Conservation (phyloP, 1,139 yeast species). For the Suhomyces terraborum region DNA sequence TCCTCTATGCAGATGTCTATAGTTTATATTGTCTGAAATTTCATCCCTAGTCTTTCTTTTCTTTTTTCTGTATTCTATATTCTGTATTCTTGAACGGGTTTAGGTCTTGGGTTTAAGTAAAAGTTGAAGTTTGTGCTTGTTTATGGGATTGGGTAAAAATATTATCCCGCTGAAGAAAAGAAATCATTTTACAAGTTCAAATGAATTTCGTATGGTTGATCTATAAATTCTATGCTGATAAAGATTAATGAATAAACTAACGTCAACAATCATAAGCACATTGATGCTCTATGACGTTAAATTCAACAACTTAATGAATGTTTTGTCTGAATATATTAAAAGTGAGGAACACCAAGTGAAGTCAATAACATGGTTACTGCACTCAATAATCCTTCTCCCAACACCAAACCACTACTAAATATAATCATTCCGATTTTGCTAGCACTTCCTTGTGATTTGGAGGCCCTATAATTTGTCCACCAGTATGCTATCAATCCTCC, state of each 20-base stretch:
- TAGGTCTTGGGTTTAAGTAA: neutral
- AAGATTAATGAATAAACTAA: neutral
- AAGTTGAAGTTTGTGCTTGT: too few relatives aligned
- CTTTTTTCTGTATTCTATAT: slow-evolving; percentile 6
- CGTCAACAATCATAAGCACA: neutral
- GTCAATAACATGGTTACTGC: slow-evolving; percentile 79
- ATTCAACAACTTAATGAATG: too few relatives aligned
- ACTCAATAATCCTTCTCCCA: slow-evolving; percentile 92
- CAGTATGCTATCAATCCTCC: slow-evolving; percentile 78
- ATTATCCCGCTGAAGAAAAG: too few relatives aligned
- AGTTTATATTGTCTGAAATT: slow-evolving; percentile 10
- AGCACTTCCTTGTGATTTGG: slow-evolving; percentile 29
- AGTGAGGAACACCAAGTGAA: slow-evolving; percentile 54
- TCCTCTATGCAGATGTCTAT: neutral
- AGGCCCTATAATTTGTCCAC: slow-evolving; percentile 49
- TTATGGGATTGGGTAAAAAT: neutral
- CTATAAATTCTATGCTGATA: neutral
- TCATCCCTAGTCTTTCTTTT: slow-evolving; percentile 3
- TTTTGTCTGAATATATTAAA: too few relatives aligned
- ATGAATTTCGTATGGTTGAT: too few relatives aligned
- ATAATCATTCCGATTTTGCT: slow-evolving; percentile 73
- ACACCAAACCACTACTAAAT: slow-evolving; percentile 85
- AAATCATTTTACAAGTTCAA: too few relatives aligned
- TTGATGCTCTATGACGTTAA: too few relatives aligned
- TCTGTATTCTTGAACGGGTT: neutral